Evolutionary conservation across 345 rosid genomes (phyloP), one percentile per base, ranked within the genome.

Genomic region (Erodium maritimum): DNA sequence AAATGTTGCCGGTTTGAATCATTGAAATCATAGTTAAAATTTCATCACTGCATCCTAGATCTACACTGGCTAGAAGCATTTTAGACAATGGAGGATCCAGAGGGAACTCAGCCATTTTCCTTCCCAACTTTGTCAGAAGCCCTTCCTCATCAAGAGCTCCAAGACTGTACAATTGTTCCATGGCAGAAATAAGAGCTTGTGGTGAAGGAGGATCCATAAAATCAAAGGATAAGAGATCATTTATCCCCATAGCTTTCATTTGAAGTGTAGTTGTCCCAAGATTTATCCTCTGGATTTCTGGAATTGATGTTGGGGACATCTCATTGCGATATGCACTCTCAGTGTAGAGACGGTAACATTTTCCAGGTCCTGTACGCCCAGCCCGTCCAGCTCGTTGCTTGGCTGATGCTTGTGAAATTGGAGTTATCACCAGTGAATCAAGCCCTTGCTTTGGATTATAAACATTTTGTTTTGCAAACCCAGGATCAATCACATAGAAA

Each of bases 101-200:
- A 68, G 98, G 98, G 75, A 91, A 91, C 66, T 86, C 96, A 0
- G 98, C 98, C 95, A 91, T 91, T 79, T 86, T 83, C 71, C 95
- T 88, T 50, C 98, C 98, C 54, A 83, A 69, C 71, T 86, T 91
- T 22, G 96, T 91, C 61, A 91, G 74, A 68, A 91, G 83, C 2
- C 95, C 96, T 68, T 88, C 96, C 70, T 91, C 88, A 46, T 91
- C 96, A 55, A 91, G 67, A 29, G 95, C 91, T 67, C 98, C 98
- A 25, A 91, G 65, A 57, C 90, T 79, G 62, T 84, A 88, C 52
- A 91, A 74, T 69, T 84, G 90, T 71, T 86, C 96, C 95, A 86
- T 82, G 55, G 98, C 95, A 66, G 98, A 88, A 37, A 82, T 80
- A 55, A 91, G 80, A 20, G 96, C 87, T 58, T 86, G 93, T 8